phyloP scores from a whole-genome alignment of 257 asterid genomes.

The Orobanche coerulescens region DNA sequence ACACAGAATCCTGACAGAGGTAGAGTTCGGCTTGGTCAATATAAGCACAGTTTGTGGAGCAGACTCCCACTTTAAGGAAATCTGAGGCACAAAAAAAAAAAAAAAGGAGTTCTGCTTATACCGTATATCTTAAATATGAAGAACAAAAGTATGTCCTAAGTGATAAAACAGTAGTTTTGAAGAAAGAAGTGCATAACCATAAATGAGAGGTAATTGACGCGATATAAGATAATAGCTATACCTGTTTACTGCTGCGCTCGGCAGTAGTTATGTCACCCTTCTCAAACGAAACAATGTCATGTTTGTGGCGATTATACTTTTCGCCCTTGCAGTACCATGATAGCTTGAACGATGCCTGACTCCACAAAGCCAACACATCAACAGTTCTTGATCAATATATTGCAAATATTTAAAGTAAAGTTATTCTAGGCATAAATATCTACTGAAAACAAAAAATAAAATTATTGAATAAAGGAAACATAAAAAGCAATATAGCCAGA shows the following conservation, averaged over 20 bases:
- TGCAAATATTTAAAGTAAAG: not conserved
- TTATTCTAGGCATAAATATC: not conserved
- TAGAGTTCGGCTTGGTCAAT: constrained; percentile 79
- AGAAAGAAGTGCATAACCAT: not conserved
- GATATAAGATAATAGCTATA: constrained; percentile 19
- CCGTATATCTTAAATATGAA: not conserved
- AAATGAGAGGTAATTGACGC: constrained; percentile 6
- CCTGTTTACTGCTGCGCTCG: constrained; percentile 95
- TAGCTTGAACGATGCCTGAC: constrained; percentile 86
- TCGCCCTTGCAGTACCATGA: constrained; percentile 97
- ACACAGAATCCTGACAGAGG: constrained; percentile 57
- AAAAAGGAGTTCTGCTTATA: not conserved
- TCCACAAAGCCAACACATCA: constrained; percentile 18
- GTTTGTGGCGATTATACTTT: constrained; percentile 80
- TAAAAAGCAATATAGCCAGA: not conserved
- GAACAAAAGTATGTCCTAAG: not conserved
- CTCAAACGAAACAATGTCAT: constrained; percentile 88
- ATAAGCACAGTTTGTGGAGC: constrained; percentile 84
- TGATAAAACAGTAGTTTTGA: not conserved
- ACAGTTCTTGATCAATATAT: not conserved
- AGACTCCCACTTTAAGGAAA: constrained; percentile 86
- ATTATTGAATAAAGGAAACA: no score
- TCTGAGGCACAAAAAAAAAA: constrained; percentile 35
- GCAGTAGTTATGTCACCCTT: constrained; percentile 92
- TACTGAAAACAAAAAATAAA: not conserved